These are phyloP conservation scores for Penicillium arizonense DNA, from an alignment of 495 filamentous ascomycete genomes.

Conservation along the genomic window DNA sequence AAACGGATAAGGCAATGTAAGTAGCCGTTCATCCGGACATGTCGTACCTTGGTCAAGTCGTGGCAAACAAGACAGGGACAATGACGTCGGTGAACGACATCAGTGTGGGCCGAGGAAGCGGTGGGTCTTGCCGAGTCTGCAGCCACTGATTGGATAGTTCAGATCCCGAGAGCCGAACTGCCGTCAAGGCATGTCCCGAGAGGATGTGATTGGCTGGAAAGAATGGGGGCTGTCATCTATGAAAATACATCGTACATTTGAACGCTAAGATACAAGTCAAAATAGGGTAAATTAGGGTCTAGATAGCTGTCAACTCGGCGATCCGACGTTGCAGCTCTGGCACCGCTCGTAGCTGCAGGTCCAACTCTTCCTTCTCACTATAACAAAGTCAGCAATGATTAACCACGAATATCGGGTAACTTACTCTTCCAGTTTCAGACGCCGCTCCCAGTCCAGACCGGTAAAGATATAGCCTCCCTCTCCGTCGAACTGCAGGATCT, in stretches of 20 bases:
- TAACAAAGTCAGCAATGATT: constrained; percentile 7
- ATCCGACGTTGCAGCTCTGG: constrained; percentile 86
- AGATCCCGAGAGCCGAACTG: not conserved
- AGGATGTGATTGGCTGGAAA: not conserved
- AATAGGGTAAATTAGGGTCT: not conserved
- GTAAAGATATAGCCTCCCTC: constrained; percentile 91
- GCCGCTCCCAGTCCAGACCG: constrained; percentile 80
- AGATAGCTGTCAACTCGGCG: constrained; percentile 58
- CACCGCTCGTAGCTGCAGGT: constrained; percentile 75
- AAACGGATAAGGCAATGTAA: not conserved
- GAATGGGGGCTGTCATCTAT: not conserved
- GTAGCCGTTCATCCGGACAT: not conserved
- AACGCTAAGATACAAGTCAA: not conserved
- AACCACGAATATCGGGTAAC: constrained; percentile 23
- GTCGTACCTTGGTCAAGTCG: not conserved
- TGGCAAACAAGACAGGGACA: constrained; percentile 2
- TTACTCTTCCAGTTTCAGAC: constrained; percentile 83
- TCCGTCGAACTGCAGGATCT: constrained; percentile 95
- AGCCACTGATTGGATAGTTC: not conserved
- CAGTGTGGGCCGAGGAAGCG: constrained; percentile 1
- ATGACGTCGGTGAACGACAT: constrained; percentile 10
- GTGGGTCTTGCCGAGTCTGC: not conserved
- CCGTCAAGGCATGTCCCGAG: not conserved
- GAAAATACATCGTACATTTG: constrained; percentile 8
- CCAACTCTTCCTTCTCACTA: constrained; percentile 91